These are phyloP conservation scores for Crithidia brevicula DNA, from an alignment of 208 protist genomes.

Conservation along the genomic window DNA sequence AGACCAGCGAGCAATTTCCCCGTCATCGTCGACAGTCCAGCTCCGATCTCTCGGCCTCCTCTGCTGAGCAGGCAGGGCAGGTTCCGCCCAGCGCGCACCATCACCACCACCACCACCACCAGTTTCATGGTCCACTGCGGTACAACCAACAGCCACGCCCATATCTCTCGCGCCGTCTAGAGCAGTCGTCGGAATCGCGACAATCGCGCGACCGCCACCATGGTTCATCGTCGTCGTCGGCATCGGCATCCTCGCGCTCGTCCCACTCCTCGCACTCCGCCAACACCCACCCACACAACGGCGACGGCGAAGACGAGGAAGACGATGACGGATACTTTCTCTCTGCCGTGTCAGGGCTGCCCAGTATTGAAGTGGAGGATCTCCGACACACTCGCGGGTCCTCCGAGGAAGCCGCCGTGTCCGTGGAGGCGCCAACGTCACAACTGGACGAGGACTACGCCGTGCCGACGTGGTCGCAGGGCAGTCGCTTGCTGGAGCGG, in stretches of 20 bases:
- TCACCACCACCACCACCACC: background rate
- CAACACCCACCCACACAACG: background rate
- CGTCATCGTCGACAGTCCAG: background rate
- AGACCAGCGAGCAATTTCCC: background rate
- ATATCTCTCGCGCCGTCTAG: no score
- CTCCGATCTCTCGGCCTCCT: no score
- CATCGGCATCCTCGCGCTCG: background rate
- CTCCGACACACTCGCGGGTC: background rate
- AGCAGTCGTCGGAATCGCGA: no score
- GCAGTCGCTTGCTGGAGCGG: slow-evolving; percentile 4
- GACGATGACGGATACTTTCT: slow-evolving; percentile 4
- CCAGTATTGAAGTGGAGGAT: background rate
- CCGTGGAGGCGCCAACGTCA: background rate
- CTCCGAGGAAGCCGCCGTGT: background rate
- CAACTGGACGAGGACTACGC: background rate
- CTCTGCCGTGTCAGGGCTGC: background rate
- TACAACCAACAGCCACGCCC: no score
- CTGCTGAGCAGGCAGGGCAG: background rate
- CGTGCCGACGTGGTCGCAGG: slow-evolving; percentile 11
- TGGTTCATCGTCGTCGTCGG: no score
- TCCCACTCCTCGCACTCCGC: background rate
- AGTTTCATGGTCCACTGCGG: no score
- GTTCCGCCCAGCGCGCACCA: background rate
- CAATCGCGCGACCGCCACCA: no score
- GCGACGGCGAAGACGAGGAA: background rate